Evolutionary conservation across 305 asterid genomes (phyloP), one percentile per base, ranked within the genome.

Genomic region (Ajuga reptans): DNA sequence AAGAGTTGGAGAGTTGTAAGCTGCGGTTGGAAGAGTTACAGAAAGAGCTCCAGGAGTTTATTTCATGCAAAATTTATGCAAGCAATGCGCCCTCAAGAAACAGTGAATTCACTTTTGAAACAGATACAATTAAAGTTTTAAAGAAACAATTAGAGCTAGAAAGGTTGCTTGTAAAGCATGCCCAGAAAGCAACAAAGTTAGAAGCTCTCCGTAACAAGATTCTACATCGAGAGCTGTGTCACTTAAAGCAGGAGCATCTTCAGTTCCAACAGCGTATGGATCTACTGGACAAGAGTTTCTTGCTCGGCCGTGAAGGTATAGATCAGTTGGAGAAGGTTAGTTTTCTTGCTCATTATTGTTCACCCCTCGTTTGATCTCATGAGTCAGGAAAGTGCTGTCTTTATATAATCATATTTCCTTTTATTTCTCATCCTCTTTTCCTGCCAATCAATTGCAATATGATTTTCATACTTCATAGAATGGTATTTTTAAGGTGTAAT

Each of bases 271-370:
- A 83, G 64, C 92, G 79, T 71, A 62, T 90, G 69, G 81, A 77
- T 71, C 47, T 73, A 33, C 81, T 92, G 50, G 88, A 84, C 70
- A 67, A 64, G 56, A 60, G 78, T 72, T 75, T 80, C 77, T 65
- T 74, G 34, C 71, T 42, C 49, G 79, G 78, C 33, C 70, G 65
- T 41, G 88, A 78, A 76, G 87, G 82, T 78, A 74, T 43, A 73
- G 65, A 70, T 73, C 82, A 75, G 46, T 64, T 75, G 74, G 85
- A 67, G 77, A 92, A 90, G 97, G 98, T 92, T 77, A 33, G 96
- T 88, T 73, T 79, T 68, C 69, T 31, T 67, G 47, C 71, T 67
- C 73, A 56, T 46, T 39, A 8, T 56, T 62, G 58, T 50, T 29
- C 24, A 18, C 55, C 31, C 49, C 49, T 51, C 53, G 49, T 65